Percentiles rank a stretch among this genome's conserved stretches.
Conservation (phyloP, 2,329 filamentous ascomycete genomes). For the Ramichloridium luteum region DNA sequence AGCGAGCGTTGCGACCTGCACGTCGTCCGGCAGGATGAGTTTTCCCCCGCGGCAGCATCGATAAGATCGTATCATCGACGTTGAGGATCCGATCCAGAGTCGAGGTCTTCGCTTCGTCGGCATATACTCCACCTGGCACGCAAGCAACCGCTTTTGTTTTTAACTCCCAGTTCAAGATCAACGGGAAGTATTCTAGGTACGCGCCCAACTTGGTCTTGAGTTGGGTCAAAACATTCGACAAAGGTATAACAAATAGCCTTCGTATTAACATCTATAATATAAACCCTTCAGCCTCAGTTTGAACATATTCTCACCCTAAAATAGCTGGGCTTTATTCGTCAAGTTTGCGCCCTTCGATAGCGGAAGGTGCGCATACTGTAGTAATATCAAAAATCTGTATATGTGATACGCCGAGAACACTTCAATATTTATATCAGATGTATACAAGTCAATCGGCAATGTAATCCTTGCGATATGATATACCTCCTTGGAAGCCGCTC, state of each 20-base stretch:
- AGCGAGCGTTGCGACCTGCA: conserved; percentile 30
- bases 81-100: conserved; percentile 31
- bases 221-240: conserved; percentile 30
- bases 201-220: conserved; percentile 35
- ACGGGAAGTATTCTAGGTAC: conserved; percentile 34
- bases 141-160: conserved; percentile 31
- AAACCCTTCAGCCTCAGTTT: conserved; percentile 38
- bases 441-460: too few species aligned
- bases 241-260: conserved; percentile 37
- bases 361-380: conserved; percentile 34
- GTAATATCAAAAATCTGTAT: too few species aligned
- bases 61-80: conserved; percentile 37
- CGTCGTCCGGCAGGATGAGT: conserved; percentile 38
- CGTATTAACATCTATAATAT: conserved; percentile 40
- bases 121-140: conserved; percentile 25
- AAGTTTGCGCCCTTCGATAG: conserved; percentile 32
- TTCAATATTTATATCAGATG: too few species aligned
- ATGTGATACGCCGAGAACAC: too few species aligned
- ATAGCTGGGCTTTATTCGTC: conserved; percentile 25
- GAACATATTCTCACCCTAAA: conserved; percentile 29
- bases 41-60: conserved; percentile 29
- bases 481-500: too few species aligned
- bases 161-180: conserved; percentile 40
- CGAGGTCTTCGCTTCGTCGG: conserved; percentile 33
- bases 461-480: too few species aligned